phyloP scores from a whole-genome alignment of 345 rosid species.

The sweet orange (Citrus sinensis) region DVS_A1.0 CM039161.1:1005001-1005500 shows the following conservation, averaged over 20 bases:
- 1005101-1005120: constrained; percentile 29
- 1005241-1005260: constrained; percentile 25
- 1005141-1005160: constrained; percentile 15
- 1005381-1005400: too few species aligned
- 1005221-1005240: constrained; percentile 14
- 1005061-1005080: not conserved
- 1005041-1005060: not conserved
- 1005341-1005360: constrained; percentile 21
- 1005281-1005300: constrained; percentile 34
- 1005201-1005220: not conserved
- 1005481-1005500: too few species aligned
- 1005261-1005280: constrained; percentile 29
- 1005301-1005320: constrained; percentile 34
- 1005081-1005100: constrained; percentile 46
- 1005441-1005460: too few species aligned
- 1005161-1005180: constrained; percentile 2
- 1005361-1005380: not conserved
- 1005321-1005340: constrained; percentile 28
- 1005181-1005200: constrained; percentile 8
- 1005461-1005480: too few species aligned
- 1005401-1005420: too few species aligned
- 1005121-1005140: constrained; percentile 20
- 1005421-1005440: too few species aligned
- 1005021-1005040: not conserved
- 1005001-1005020: too few species aligned